phyloP scores from a whole-genome alignment of 2,329 filamentous ascomycete genomes.

The Falciphora oryzae region DNA sequence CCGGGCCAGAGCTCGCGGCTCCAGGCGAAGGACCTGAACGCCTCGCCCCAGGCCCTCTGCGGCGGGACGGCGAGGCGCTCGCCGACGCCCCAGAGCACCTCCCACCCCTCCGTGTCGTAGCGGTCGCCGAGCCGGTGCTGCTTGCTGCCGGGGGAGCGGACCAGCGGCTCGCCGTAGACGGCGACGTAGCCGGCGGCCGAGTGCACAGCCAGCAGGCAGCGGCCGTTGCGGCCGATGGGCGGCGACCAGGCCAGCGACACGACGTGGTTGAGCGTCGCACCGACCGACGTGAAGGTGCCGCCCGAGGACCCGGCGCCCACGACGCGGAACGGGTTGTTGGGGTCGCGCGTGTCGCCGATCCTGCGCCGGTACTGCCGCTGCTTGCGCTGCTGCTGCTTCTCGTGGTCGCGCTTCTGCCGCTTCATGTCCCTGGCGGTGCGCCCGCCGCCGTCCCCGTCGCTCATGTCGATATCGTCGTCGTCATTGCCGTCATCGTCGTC shows the following conservation, averaged over 20 bases:
- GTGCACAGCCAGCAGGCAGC: slow-evolving; percentile 46
- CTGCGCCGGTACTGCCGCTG: background rate
- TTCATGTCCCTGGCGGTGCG: background rate
- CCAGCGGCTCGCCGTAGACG: slow-evolving; percentile 42
- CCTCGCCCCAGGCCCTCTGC: slow-evolving; percentile 34
- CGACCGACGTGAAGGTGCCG: slow-evolving; percentile 40
- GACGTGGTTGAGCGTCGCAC: slow-evolving; percentile 48
- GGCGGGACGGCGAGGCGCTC: slow-evolving; percentile 43
- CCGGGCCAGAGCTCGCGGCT: slow-evolving; percentile 35
- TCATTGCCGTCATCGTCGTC: slow-evolving; percentile 18
- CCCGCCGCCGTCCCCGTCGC: slow-evolving; percentile 20
- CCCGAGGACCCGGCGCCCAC: slow-evolving; percentile 34
- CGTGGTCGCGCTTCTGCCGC: slow-evolving; percentile 17
- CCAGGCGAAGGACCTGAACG: slow-evolving; percentile 49
- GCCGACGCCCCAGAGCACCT: slow-evolving; percentile 51
- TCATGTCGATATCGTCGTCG: slow-evolving; percentile 21
- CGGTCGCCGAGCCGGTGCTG: slow-evolving; percentile 17
- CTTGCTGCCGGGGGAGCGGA: slow-evolving; percentile 12
- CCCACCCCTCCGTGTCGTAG: slow-evolving; percentile 39
- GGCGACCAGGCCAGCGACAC: slow-evolving; percentile 53
- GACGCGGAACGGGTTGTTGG: slow-evolving; percentile 23
- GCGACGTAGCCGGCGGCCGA: slow-evolving; percentile 44
- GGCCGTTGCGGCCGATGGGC: slow-evolving; percentile 45
- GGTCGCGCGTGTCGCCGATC: background rate
- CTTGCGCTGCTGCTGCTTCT: slow-evolving; percentile 16